Percentiles rank a stretch among this genome's conserved stretches.
phyloP scores from a whole-genome alignment of 2,329 filamentous ascomycete species.

The Colletotrichum sansevieriae region DNA sequence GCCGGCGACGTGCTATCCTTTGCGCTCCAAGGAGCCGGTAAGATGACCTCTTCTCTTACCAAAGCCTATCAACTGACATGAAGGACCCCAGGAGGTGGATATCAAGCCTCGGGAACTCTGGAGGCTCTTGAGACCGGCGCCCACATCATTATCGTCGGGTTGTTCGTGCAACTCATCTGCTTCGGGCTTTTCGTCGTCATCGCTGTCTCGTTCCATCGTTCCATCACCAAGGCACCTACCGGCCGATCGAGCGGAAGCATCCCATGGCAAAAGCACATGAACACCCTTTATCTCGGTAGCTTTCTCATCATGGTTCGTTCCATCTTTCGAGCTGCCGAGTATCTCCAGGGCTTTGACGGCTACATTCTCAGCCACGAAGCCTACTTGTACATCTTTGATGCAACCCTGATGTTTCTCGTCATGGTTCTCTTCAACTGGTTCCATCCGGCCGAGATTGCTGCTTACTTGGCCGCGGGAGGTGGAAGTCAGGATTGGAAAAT shows the following conservation, averaged over 20 bases:
- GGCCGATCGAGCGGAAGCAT: constrained; percentile 43
- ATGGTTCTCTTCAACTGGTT: constrained; percentile 43
- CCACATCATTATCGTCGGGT: constrained; percentile 64
- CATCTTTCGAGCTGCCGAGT: constrained; percentile 59
- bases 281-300: constrained; percentile 46
- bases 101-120: constrained; percentile 28
- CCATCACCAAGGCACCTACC: constrained; percentile 45
- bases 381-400: constrained; percentile 55
- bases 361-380: constrained; percentile 52
- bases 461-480: constrained; percentile 1
- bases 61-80: too few species aligned
- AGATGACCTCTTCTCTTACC: neutral
- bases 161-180: constrained; percentile 67
- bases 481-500: constrained; percentile 21
- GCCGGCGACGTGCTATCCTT: constrained; percentile 66
- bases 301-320: constrained; percentile 57
- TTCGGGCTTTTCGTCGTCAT: constrained; percentile 67
- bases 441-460: constrained; percentile 22
- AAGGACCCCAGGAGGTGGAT: constrained; percentile 24
- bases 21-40: constrained; percentile 60
- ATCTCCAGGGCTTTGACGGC: constrained; percentile 51
- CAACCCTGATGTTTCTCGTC: constrained; percentile 50
- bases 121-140: constrained; percentile 50
- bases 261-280: constrained; percentile 50
- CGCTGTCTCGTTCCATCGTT: constrained; percentile 59